Evolutionary conservation across 1,284 basidiomycete genomes (phyloP).

Genomic region (Boletellus sp.): DNA sequence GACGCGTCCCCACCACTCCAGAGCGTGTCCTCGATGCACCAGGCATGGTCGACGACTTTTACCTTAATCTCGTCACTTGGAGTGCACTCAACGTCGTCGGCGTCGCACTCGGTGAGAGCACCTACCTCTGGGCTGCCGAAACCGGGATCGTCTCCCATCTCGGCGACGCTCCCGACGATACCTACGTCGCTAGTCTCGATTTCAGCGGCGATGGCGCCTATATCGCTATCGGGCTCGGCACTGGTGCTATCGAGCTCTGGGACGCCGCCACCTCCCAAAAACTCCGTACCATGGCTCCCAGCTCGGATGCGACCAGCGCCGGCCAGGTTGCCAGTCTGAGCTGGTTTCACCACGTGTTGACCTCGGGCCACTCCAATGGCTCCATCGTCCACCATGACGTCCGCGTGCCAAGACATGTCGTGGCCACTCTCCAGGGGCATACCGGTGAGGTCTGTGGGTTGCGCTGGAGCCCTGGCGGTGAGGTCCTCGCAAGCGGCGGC

Average conservation of each 20-base stretch:
- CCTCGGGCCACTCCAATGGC: constrained; percentile 87
- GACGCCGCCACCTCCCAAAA: constrained; percentile 81
- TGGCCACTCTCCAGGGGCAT: constrained; percentile 86
- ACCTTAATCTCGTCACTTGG: constrained; percentile 94
- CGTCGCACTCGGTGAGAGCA: constrained; percentile 79
- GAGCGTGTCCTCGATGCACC: constrained; percentile 95
- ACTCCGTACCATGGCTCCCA: constrained; percentile 78
- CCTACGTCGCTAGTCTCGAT: constrained; percentile 75
- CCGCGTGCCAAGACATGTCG: constrained; percentile 81
- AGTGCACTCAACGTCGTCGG: constrained; percentile 82
- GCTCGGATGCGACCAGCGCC: constrained; percentile 24
- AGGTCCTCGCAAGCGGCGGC: constrained; percentile 89
- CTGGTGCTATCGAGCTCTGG: constrained; percentile 94
- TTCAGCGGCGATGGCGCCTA: constrained; percentile 88
- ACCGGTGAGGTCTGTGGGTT: constrained; percentile 86
- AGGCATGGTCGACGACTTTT: constrained; percentile 94
- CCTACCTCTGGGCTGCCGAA: constrained; percentile 94
- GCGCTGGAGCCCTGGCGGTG: constrained; percentile 80
- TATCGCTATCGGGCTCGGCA: constrained; percentile 83
- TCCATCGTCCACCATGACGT: constrained; percentile 96
- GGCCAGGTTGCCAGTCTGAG: constrained; percentile 79
- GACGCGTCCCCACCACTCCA: constrained; percentile 80
- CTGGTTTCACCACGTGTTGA: constrained; percentile 85
- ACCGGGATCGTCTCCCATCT: constrained; percentile 79
- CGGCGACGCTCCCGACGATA: constrained; percentile 71